These are phyloP conservation scores for Curvularia lunata DNA, from an alignment of 2,329 filamentous ascomycete genomes.

Conservation along the genomic window DNA sequence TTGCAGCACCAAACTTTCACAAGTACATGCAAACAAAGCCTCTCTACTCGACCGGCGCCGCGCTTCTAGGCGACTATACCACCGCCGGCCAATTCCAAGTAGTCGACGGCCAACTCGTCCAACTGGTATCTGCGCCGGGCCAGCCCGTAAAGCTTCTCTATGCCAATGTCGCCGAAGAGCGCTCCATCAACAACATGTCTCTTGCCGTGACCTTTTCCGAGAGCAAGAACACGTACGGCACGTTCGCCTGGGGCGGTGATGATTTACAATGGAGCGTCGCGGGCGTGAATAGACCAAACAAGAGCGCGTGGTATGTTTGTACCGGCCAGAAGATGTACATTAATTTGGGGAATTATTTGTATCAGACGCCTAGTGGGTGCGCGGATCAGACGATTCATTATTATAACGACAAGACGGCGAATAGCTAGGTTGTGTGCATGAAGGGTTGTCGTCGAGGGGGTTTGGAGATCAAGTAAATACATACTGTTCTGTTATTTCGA, in stretches of 20 bases:
- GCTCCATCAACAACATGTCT: conserved; percentile 44
- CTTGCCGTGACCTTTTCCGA: conserved; percentile 60
- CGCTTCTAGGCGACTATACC: conserved; percentile 59
- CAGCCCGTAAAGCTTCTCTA: conserved; percentile 52
- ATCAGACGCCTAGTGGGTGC: conserved; percentile 64
- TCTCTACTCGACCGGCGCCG: conserved; percentile 53
- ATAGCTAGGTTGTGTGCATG: conserved; percentile 20
- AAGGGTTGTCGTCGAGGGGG: no score
- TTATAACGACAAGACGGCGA: conserved; percentile 48
- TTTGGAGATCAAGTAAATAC: background rate
- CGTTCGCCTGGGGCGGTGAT: conserved; percentile 65
- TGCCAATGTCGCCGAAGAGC: conserved; percentile 36
- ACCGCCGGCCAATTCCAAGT: conserved; percentile 66
- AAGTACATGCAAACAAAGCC: conserved; percentile 50
- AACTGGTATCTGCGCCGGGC: conserved; percentile 58
- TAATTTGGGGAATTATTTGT: conserved; percentile 65
- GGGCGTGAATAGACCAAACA: conserved; percentile 60
- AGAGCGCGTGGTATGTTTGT: conserved; percentile 66
- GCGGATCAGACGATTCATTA: conserved; percentile 62
- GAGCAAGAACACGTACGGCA: conserved; percentile 61
- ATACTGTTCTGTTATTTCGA: background rate
- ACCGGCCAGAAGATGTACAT: conserved; percentile 60
- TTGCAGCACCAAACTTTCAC: conserved; percentile 62
- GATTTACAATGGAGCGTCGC: conserved; percentile 61
- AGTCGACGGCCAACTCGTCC: conserved; percentile 62